Evolutionary conservation across 176 grass and related monocot genomes (phyloP), one percentile per base, ranked within the genome.

Genomic region (Neostapfia colusana): DNA sequence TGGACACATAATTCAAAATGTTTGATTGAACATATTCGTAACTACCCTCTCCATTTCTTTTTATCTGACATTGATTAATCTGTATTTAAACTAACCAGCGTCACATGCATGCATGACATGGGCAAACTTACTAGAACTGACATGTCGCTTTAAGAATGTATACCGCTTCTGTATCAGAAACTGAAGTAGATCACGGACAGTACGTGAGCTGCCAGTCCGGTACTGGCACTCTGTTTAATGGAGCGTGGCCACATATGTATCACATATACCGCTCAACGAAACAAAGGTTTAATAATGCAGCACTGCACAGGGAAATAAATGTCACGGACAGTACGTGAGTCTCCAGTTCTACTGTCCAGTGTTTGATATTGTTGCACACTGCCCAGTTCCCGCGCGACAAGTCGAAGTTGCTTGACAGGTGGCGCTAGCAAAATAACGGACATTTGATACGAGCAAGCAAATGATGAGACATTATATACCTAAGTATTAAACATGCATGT

Each of bases 91-190:
- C n/a, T n/a, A n/a, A n/a, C n/a, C n/a, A n/a, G n/a, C n/a, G n/a
- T n/a, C n/a, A 31, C 14, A 58, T 25, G 7, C 60, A 44, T 61
- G 10, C 36, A 60, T 79, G 43, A 40, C 74, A n/a, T 43, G 50
- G 69, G 57, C 74, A 73, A 72, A 49, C 42, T 64, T 79, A 73
- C 48, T 54, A 73, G 53, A 83, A 78, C 85, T 83, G 80, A 26
- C 69, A 63, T 16, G 69, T 21, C 74, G 61, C 80, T 88, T 83
- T 88, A 83, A 83, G 85, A 88, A 83, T 69, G 81, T 56, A 31
- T 31, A 68, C 55, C 38, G 80, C 18, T 20, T 53, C 63, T 27
- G 62, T 55, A 65, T 57, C 76, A 70, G 86, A 23, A 63, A 64
- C 81, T 34, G 63, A 48, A 64, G 39, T 55, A 35, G 69, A 88